These are phyloP conservation scores for Saturnispora halmiae DNA, from an alignment of 805 yeast genomes.

Conservation along the genomic window DNA sequence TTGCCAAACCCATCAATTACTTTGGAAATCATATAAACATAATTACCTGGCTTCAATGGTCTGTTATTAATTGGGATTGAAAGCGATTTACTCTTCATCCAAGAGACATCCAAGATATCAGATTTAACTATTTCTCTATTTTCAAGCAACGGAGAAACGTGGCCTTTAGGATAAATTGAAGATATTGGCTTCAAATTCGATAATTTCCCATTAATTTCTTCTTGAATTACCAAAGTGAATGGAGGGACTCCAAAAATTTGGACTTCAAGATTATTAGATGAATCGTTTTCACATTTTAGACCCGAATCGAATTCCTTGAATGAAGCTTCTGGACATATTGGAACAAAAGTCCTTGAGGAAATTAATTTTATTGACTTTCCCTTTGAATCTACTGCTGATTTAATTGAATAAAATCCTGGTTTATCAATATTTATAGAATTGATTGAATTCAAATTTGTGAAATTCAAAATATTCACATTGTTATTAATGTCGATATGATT, in stretches of 20 bases:
- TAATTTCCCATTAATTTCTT: slow-evolving; percentile 32
- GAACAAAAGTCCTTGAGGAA: slow-evolving; percentile 54
- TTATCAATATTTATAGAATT: slow-evolving; percentile 27
- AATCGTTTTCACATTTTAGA: slow-evolving; percentile 54
- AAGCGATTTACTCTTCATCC: slow-evolving; percentile 27
- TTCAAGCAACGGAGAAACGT: slow-evolving; percentile 39
- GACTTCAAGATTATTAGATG: slow-evolving; percentile 31
- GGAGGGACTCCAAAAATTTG: slow-evolving; percentile 75
- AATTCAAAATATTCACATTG: slow-evolving; percentile 39
- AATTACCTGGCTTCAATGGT: slow-evolving; percentile 37
- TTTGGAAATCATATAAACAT: slow-evolving; percentile 47
- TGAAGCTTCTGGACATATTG: slow-evolving; percentile 69
- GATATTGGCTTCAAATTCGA: slow-evolving; percentile 22
- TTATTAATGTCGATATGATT: slow-evolving; percentile 50
- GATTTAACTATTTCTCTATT: slow-evolving; percentile 18
- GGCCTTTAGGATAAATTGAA: slow-evolving; percentile 35
- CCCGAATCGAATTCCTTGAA: slow-evolving; percentile 25
- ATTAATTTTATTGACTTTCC: slow-evolving; percentile 49
- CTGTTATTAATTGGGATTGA: slow-evolving; percentile 22
- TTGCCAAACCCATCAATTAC: slow-evolving; percentile 65
- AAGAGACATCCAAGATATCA: slow-evolving; percentile 33
- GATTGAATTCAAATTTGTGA: slow-evolving; percentile 33
- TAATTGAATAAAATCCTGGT: slow-evolving; percentile 73
- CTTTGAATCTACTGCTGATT: slow-evolving; percentile 51
- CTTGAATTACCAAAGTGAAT: slow-evolving; percentile 44